A percentile compares a stretch with the other conserved stretches of the same genome.
These are phyloP conservation scores for Aspergillus nanangensis DNA, from an alignment of 495 filamentous ascomycete species.

Conservation along the genomic window DNA sequence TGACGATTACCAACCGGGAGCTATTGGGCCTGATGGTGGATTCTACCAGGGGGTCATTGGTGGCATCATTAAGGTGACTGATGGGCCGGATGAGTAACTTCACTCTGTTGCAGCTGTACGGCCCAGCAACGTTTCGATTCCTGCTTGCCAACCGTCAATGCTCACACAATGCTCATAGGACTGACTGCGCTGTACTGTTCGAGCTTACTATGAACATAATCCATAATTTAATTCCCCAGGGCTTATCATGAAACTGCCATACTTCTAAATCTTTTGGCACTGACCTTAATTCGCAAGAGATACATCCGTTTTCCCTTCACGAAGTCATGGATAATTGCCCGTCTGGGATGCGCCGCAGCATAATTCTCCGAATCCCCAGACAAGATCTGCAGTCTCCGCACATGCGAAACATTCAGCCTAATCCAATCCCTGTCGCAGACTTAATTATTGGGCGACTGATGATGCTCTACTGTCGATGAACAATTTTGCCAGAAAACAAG, in stretches of 20 bases:
- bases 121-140: no score
- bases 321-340: no score
- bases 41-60: background rate
- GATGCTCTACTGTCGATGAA: background rate
- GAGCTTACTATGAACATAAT: background rate
- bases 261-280: no score
- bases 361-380: background rate
- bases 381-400: background rate
- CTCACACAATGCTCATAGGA: background rate
- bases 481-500: no score
- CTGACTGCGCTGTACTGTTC: background rate
- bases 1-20: constrained; percentile 1
- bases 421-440: no score
- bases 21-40: background rate
- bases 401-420: background rate
- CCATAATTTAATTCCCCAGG: background rate
- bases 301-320: no score
- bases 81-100: background rate
- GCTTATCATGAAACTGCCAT: no score
- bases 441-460: no score
- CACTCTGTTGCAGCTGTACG: no score
- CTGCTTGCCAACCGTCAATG: background rate
- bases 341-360: background rate
- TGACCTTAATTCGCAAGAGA: no score
- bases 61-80: background rate